A percentile compares a stretch with the other conserved stretches of the same genome.
phyloP scores from a whole-genome alignment of 1,284 basidiomycete species.

The Pseudozyma hubeiensis region DNA sequence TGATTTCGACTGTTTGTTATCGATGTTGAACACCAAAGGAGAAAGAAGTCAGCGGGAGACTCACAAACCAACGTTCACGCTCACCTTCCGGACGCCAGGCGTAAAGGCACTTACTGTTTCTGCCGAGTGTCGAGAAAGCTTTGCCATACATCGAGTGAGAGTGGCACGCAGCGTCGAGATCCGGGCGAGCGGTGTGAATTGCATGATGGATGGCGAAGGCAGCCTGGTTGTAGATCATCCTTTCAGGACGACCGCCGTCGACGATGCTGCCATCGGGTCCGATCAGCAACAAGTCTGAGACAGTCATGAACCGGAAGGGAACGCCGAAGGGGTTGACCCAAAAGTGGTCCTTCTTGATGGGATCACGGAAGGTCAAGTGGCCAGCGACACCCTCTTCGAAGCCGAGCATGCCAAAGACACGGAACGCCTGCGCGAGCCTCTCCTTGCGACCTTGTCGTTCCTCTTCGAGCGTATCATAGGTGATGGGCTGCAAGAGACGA shows the following conservation, averaged over 20 bases:
- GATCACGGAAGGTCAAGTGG: constrained; percentile 77
- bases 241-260: constrained; percentile 54
- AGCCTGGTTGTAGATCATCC: constrained; percentile 68
- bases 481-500: constrained; percentile 51
- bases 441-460: constrained; percentile 74
- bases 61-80: too few species aligned
- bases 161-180: constrained; percentile 76
- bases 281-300: constrained; percentile 55
- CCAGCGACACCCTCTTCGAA: constrained; percentile 73
- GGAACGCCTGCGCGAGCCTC: constrained; percentile 72
- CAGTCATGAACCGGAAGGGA: constrained; percentile 55
- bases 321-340: constrained; percentile 70
- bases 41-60: background rate
- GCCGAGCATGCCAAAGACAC: constrained; percentile 74
- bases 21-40: background rate
- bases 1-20: constrained; percentile 67
- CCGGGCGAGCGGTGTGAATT: constrained; percentile 75
- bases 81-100: too few species aligned
- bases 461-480: constrained; percentile 70
- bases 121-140: constrained; percentile 75
- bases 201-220: constrained; percentile 74
- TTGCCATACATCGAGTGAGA: constrained; percentile 76
- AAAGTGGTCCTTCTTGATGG: constrained; percentile 73
- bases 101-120: constrained; percentile 68
- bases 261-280: constrained; percentile 54